A percentile compares a stretch with the other conserved stretches of the same genome.
These are phyloP conservation scores for Lotus japonicus DNA, from an alignment of 306 rosid species.

Conservation along the genomic window DNA sequence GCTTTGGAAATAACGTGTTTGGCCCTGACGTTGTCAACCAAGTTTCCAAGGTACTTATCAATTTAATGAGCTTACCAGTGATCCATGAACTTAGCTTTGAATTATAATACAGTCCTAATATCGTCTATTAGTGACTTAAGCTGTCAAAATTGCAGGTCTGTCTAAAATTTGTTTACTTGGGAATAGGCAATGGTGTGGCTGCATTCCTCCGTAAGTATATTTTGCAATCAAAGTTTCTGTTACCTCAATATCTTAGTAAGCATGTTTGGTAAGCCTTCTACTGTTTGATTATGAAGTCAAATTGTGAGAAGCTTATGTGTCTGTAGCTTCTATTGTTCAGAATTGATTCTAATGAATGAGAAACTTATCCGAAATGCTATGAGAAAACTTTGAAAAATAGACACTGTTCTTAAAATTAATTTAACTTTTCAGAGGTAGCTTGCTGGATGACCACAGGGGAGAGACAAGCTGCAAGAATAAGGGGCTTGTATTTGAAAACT, in stretches of 20 bases:
- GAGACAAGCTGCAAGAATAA: slow-evolving; percentile 75
- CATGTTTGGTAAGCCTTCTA: too few relatives aligned
- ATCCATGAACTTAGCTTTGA: background rate
- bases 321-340: too few relatives aligned
- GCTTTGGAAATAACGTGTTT: slow-evolving; percentile 20
- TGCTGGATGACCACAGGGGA: slow-evolving; percentile 84
- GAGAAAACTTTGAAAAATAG: background rate
- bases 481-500: slow-evolving; percentile 66
- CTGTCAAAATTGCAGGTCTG: slow-evolving; percentile 41
- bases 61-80: too few relatives aligned
- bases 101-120: background rate
- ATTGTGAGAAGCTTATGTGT: too few relatives aligned
- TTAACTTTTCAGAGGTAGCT: slow-evolving; percentile 56
- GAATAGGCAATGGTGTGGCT: slow-evolving; percentile 38
- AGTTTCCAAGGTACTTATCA: slow-evolving; percentile 31
- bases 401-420: background rate
- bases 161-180: slow-evolving; percentile 61
- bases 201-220: slow-evolving; percentile 60
- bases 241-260: background rate
- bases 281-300: too few relatives aligned
- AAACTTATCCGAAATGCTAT: too few relatives aligned
- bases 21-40: background rate
- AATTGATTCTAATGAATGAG: too few relatives aligned
- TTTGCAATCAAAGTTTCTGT: background rate
- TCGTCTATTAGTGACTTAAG: background rate